Base-by-base conservation (phyloP, 108 stramenopile genomes). In the Skeletonema costatum region DNA sequence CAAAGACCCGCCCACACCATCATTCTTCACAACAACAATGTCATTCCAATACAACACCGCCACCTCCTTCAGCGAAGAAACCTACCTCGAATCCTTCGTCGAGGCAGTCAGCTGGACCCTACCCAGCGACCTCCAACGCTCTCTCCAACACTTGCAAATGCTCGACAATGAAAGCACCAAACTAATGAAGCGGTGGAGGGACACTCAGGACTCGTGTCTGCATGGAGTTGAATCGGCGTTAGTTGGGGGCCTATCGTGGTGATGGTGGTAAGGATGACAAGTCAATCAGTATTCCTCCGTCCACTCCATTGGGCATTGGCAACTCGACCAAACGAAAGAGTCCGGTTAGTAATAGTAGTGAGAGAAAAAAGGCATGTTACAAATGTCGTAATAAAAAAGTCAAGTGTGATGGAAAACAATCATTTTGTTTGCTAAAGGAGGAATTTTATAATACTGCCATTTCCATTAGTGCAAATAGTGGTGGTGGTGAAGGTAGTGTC, bases 31-130 rank as follows among this genome's bases (percentile, higher is more conserved):
- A 0, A 25, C 25, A 25, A 25, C 25, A 25, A 64, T 64, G 63
- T 38, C 36, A 0, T 64, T 25, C 63, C 63, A 64, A 64, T 64
- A 64, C 50, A 51, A 42, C 38, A 74, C 66, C 38, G 74, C 75
- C 32, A 78, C 67, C 58, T 74, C 73, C 68, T 77, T 80, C 53
- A 74, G 85, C 77, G 91, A 90, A 61, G 91, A 87, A 71, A 91
- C 94, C 1, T 90, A 88, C 77, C 79, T 95, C 36, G 94, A 95
- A 70, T 78, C 87, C 33, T 91, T 91, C 78, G 73, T 95, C 41
- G 94, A 95, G 44, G 70, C 77, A n/a, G 71, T 93, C n/a, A 60
- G 50, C 10, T 31, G 73, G 14, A 88, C 85, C 2, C 64, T 92
- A 11, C 94, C 92, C 21, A 70, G 85, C 30, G 90, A 93, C 68